Evolutionary conservation across 805 yeast species (phyloP).

Genomic region (Metschnikowia lachancei): DNA sequence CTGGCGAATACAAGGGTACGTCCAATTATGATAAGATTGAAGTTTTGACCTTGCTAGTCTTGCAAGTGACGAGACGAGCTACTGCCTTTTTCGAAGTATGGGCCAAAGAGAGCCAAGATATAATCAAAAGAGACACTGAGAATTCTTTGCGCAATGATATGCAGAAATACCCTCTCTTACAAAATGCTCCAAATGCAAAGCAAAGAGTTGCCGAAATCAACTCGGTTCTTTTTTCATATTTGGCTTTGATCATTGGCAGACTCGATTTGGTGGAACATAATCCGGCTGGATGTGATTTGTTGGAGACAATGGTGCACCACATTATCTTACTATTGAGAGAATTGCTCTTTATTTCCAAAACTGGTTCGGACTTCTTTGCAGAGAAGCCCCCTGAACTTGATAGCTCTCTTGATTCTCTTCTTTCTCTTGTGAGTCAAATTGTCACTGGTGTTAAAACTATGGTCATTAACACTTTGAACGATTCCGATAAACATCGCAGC

Average conservation of each 20-base stretch:
- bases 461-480: constrained; percentile 53
- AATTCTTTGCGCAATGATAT: constrained; percentile 34
- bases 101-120: constrained; percentile 58
- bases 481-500: constrained; percentile 32
- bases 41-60: constrained; percentile 59
- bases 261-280: constrained; percentile 75
- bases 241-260: constrained; percentile 70
- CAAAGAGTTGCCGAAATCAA: constrained; percentile 64
- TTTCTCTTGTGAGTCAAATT: constrained; percentile 60
- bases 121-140: constrained; percentile 39
- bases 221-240: constrained; percentile 55
- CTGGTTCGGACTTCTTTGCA: constrained; percentile 40
- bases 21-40: constrained; percentile 56
- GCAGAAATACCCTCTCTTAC: constrained; percentile 46
- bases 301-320: constrained; percentile 68
- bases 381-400: constrained; percentile 45
- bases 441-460: constrained; percentile 63
- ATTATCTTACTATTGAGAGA: constrained; percentile 64
- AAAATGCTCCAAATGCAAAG: constrained; percentile 58
- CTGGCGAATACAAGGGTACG: constrained; percentile 70
- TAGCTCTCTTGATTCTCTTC: constrained; percentile 52
- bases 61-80: constrained; percentile 65
- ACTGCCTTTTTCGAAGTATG: constrained; percentile 65
- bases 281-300: constrained; percentile 61
- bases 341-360: constrained; percentile 56